Percentiles rank a stretch among this genome's conserved stretches.
Conservation (phyloP, 306 rosid genomes). For the Cucurbita argyrosperma region DNA sequence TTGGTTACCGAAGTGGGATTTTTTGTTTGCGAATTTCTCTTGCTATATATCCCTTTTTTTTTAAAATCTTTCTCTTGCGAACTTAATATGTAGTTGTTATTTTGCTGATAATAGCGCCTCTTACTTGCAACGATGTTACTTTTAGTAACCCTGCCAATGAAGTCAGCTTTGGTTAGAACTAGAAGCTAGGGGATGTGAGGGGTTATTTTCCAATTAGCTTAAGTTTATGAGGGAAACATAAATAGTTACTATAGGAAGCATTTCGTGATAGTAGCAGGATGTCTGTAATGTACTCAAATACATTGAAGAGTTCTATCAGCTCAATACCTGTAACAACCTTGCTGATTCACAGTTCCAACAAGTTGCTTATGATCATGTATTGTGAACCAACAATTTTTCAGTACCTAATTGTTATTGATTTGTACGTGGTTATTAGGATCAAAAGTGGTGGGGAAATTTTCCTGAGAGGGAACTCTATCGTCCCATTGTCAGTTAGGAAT, state of each 20-base stretch:
- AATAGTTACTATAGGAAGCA: not conserved
- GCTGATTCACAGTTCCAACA: not conserved
- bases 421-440: not conserved
- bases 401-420: not conserved
- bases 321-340: not conserved
- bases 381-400: not conserved
- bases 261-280: not conserved
- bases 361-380: not conserved
- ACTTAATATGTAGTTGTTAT: not conserved
- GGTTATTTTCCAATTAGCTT: not conserved
- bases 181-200: not conserved
- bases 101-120: not conserved
- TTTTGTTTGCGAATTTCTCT: not conserved
- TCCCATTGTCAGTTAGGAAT: not conserved
- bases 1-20: not conserved
- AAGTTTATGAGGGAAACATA: too few species aligned
- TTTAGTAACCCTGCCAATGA: not conserved
- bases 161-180: not conserved
- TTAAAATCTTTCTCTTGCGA: not conserved
- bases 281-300: not conserved
- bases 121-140: not conserved
- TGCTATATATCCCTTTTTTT: not conserved
- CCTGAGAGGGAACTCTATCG: not conserved
- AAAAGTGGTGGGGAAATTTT: not conserved
- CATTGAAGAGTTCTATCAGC: not conserved